These are phyloP conservation scores for Dovyalis caffra DNA, from an alignment of 345 rosid genomes.

Conservation along the genomic window DNA sequence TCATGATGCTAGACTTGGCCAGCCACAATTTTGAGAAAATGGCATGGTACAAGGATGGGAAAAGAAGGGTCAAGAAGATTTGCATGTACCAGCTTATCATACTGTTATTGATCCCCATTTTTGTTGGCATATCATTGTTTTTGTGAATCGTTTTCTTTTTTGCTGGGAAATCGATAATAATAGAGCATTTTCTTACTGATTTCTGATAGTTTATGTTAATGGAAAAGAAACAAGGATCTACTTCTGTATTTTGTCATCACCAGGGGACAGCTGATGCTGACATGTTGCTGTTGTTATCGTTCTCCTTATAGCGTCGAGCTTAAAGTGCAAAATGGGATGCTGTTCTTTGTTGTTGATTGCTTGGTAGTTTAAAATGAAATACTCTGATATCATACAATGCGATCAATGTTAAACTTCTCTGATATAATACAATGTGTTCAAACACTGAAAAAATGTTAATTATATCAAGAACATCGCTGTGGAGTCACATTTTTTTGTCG, in stretches of 20 bases:
- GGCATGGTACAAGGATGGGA: constrained; percentile 67
- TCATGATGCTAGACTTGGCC: too few relatives aligned
- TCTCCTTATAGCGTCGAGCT: not conserved
- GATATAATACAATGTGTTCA: not conserved
- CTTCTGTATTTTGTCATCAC: not conserved
- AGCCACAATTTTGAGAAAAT: constrained; percentile 34
- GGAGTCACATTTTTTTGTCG: not conserved
- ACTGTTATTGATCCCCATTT: constrained; percentile 76
- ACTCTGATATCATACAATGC: not conserved
- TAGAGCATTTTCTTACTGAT: not conserved
- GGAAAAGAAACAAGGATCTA: not conserved
- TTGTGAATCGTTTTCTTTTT: not conserved
- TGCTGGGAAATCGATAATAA: not conserved
- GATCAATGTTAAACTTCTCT: not conserved
- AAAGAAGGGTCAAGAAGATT: constrained; percentile 54
- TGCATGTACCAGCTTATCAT: constrained; percentile 39
- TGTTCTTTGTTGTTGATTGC: not conserved
- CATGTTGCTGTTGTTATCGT: not conserved
- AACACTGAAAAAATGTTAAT: not conserved
- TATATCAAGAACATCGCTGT: not conserved
- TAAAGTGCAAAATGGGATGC: not conserved
- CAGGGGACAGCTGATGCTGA: not conserved
- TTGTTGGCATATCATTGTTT: constrained; percentile 46
- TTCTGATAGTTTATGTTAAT: not conserved
- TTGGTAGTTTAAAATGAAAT: not conserved